phyloP scores from a whole-genome alignment of 306 rosid species.

The barrel medic (Medicago truncatula) region MtrunA17r5.0-ANR NC_053047.1:4283501-4284000 shows the following conservation, averaged over 20 bases:
- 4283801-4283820: conserved; percentile 41
- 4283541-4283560: conserved; percentile 41
- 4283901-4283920: conserved; percentile 38
- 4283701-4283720: conserved; percentile 50
- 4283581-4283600: conserved; percentile 52
- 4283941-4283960: conserved; percentile 38
- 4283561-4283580: conserved; percentile 58
- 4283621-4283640: conserved; percentile 81
- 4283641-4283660: conserved; percentile 92
- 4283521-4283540: conserved; percentile 40
- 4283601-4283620: conserved; percentile 41
- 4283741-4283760: conserved; percentile 42
- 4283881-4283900: conserved; percentile 42
- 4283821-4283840: conserved; percentile 42
- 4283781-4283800: conserved; percentile 42
- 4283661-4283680: conserved; percentile 78
- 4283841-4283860: conserved; percentile 41
- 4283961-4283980: conserved; percentile 45
- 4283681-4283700: conserved; percentile 48
- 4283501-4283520: conserved; percentile 63
- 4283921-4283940: conserved; percentile 26
- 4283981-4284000: conserved; percentile 36
- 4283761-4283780: conserved; percentile 39
- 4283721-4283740: conserved; percentile 48
- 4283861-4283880: conserved; percentile 36